Percentiles rank a stretch among this genome's conserved stretches.
phyloP scores from a whole-genome alignment of 495 filamentous ascomycete species.

The Penicillium robsamsonii region DNA sequence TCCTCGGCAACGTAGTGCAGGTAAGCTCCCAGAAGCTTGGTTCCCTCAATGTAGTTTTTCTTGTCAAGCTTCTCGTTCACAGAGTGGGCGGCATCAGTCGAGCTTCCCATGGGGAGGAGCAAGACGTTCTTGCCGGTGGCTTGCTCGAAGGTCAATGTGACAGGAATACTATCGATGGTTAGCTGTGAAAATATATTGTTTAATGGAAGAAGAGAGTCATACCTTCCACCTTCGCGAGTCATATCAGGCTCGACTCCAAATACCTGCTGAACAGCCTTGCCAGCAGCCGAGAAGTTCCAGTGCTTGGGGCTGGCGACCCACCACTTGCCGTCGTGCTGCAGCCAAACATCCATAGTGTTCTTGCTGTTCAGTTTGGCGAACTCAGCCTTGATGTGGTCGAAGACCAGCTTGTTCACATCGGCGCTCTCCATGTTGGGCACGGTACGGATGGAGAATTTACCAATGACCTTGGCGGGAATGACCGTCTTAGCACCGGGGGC shows the following conservation, averaged over 20 bases:
- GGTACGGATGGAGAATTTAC: slow-evolving; percentile 97
- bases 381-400: slow-evolving; percentile 70
- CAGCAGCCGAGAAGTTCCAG: slow-evolving; percentile 94
- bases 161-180: slow-evolving; percentile 70
- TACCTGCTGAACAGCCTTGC: slow-evolving; percentile 88
- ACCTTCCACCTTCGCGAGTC: slow-evolving; percentile 92
- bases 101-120: slow-evolving; percentile 92
- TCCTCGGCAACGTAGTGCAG: slow-evolving; percentile 96
- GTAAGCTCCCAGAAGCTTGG: slow-evolving; percentile 90
- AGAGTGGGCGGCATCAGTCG: slow-evolving; percentile 92
- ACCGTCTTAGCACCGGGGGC: slow-evolving; percentile 95
- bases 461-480: slow-evolving; percentile 94
- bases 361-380: slow-evolving; percentile 86
- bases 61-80: slow-evolving; percentile 98
- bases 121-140: slow-evolving; percentile 98
- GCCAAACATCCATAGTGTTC: slow-evolving; percentile 77
- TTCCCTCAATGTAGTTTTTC: slow-evolving; percentile 98
- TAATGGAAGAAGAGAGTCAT: slow-evolving; percentile 21
- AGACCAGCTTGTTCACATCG: slow-evolving; percentile 79
- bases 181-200: slow-evolving; percentile 11
- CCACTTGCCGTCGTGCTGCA: slow-evolving; percentile 93
- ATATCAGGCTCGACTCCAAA: slow-evolving; percentile 92
- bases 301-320: slow-evolving; percentile 96
- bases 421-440: slow-evolving; percentile 96
- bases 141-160: slow-evolving; percentile 96